phyloP scores from a whole-genome alignment of 257 asterid genomes.

The Nicotiana tabacum region DNA sequence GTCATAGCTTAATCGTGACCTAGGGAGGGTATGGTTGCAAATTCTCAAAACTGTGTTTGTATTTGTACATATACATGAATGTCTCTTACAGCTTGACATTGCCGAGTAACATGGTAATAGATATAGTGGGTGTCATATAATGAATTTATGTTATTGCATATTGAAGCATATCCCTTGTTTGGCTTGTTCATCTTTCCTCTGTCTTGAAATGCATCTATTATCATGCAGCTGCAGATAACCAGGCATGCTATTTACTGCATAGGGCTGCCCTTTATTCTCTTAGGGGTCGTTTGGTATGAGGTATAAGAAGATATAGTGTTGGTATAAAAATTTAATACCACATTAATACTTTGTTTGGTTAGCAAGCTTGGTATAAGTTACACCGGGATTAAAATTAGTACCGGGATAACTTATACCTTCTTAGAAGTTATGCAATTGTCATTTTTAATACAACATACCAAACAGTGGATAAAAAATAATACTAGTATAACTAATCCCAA shows the following conservation, averaged over 20 bases:
- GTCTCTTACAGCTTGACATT: not conserved
- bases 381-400: too few species aligned
- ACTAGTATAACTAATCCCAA: too few species aligned
- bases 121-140: not conserved
- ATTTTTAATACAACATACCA: too few species aligned
- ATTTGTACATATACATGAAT: conserved; percentile 13
- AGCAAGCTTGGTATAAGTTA: too few species aligned
- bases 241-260: not conserved
- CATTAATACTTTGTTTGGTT: too few species aligned
- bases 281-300: not conserved
- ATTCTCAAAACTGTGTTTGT: conserved; percentile 1
- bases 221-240: not conserved
- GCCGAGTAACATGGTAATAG: not conserved
- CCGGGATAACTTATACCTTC: too few species aligned
- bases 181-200: not conserved
- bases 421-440: too few species aligned
- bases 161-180: not conserved
- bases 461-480: too few species aligned
- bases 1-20: not conserved
- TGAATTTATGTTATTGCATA: not conserved
- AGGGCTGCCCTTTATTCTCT: not conserved
- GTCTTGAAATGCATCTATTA: not conserved
- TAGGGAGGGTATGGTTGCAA: not conserved
- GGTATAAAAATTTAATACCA: too few species aligned
- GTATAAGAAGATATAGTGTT: too few species aligned